Conservation (phyloP, 805 yeast species). For the Lachancea fermentati region DNA sequence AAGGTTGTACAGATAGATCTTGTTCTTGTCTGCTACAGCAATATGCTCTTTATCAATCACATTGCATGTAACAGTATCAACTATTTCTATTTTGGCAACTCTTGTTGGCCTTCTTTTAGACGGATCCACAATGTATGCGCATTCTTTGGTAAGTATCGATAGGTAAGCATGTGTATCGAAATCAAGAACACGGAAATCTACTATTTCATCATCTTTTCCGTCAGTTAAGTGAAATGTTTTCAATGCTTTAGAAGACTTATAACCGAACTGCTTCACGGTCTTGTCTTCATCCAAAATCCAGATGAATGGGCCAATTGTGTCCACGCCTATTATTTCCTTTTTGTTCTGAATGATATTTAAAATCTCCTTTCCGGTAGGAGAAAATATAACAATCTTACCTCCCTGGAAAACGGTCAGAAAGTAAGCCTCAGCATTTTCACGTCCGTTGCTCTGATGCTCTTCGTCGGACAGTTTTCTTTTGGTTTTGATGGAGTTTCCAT, state of each 20-base stretch:
- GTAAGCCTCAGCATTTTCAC: conserved; percentile 16
- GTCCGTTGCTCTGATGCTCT: conserved; percentile 5
- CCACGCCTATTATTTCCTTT: conserved; percentile 33
- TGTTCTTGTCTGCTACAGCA: conserved; percentile 19
- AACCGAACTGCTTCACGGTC: conserved; percentile 30
- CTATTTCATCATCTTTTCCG: conserved; percentile 29
- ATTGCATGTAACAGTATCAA: conserved; percentile 15
- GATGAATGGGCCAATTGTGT: conserved; percentile 32
- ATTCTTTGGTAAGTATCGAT: conserved; percentile 29
- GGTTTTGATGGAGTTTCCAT: conserved; percentile 8
- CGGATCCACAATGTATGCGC: conserved; percentile 64
- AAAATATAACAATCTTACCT: conserved; percentile 30
- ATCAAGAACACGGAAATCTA: conserved; percentile 24
- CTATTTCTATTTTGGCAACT: conserved; percentile 18
- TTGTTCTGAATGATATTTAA: conserved; percentile 34
- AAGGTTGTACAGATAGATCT: conserved; percentile 17
- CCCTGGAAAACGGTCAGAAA: conserved; percentile 28
- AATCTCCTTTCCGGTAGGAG: conserved; percentile 32
- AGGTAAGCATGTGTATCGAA: conserved; percentile 21
- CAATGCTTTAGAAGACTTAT: conserved; percentile 30
- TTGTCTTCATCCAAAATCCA: conserved; percentile 32
- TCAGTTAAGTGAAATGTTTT: conserved; percentile 32
- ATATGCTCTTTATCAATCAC: conserved; percentile 12
- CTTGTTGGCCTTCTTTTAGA: conserved; percentile 32
- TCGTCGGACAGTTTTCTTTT: conserved; percentile 23